Base-by-base conservation (phyloP, 345 rosid species). In the Eucalyptus marginata region DNA sequence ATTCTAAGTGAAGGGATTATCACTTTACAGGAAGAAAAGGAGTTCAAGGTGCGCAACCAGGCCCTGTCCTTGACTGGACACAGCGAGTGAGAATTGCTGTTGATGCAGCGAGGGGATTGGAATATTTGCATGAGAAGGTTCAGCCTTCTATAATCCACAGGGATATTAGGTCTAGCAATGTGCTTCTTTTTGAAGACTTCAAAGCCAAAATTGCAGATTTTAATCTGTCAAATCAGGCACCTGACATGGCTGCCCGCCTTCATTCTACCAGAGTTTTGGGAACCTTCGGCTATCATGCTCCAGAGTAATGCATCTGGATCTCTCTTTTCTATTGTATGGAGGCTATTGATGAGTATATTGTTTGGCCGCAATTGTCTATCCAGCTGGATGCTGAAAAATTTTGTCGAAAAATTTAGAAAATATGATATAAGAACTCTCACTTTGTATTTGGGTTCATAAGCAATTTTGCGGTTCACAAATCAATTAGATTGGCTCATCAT, bases 41-140 rank as follows among this genome's bases (percentile, higher is more conserved):
- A 85, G 94, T 92, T 88, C 95, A 91, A 90, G 95, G 95, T n/a
- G 95, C 95, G 58, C 94, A 93, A 62, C 95, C 95, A 64, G 95
- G 94, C 86, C 95, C 95, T 50, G 92, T 89, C 29, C 95, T 93
- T 44, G 93, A 93, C 84, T 93, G 95, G 95, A 92, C 90, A 83
- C 93, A 91, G 88, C 90, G 95, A 43, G 94, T 93, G 87, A 90
- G 88, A 90, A 93, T 93, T 81, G 94, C 95, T 18, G 93, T 93
- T 31, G 92, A 92, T 90, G 93, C 95, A 50, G 93, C 95, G 46
- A 88, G 92, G 88, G 95, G 95, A 31, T 86, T 93, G 90, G 94
- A 93, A 86, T 93, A 92, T 83, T 89, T 93, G 90, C 95, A 93
- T 24, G 93, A 93, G 92, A 90, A 88, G 76, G 91, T 91, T n/a